phyloP scores from a whole-genome alignment of 192 early-diverging fungal genomes.

The Umbelopsis isabellina region DNA sequence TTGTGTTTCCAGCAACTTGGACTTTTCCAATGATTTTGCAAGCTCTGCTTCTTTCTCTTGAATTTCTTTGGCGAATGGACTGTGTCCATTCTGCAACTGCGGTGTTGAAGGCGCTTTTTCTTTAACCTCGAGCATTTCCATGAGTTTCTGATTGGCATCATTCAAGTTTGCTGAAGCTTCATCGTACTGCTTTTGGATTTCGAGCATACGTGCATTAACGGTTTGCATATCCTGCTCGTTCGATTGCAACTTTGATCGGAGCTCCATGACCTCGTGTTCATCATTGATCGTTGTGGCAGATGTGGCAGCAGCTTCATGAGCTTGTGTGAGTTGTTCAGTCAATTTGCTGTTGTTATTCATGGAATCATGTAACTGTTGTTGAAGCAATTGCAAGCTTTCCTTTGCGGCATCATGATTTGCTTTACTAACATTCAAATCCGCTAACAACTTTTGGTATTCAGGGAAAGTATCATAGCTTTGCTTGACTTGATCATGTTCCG shows the following conservation, averaged over 20 bases:
- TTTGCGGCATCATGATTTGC: not conserved
- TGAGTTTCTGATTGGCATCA: not conserved
- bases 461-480: too few species aligned
- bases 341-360: not conserved
- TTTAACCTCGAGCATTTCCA: too few species aligned
- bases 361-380: not conserved
- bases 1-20: not conserved
- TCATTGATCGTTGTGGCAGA: too few species aligned
- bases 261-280: not conserved
- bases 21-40: not conserved
- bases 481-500: too few species aligned
- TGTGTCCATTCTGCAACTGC: not conserved
- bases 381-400: not conserved
- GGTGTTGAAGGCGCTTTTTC: too few species aligned
- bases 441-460: not conserved
- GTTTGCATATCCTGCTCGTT: not conserved
- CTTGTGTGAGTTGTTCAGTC: not conserved
- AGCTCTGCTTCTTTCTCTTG: not conserved
- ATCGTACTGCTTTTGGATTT: constrained; percentile 1
- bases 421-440: not conserved
- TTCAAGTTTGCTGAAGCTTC: not conserved
- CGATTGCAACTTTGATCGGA: not conserved
- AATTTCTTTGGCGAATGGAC: not conserved
- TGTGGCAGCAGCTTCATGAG: too few species aligned
- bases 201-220: not conserved